Evolutionary conservation across 139 green algal genomes (phyloP), one percentile per base, ranked within the genome.

Genomic region (Chlamydomonas asymmetrica): DNA sequence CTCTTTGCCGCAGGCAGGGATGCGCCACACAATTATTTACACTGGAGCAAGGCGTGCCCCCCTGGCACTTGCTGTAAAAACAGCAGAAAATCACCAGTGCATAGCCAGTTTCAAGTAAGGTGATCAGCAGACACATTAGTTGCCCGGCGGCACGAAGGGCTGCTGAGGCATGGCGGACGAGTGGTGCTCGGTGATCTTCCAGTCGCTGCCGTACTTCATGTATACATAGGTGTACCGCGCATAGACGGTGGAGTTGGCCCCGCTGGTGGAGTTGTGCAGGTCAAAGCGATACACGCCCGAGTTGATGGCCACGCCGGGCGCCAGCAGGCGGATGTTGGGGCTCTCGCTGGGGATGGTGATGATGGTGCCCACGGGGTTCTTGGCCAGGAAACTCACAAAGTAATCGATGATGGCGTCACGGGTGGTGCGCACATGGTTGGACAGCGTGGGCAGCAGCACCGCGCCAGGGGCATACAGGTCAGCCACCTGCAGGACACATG

Each of bases 361-460:
- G 61, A 67, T 67, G 35, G 23, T 22, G 35, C 68, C 68, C 68
- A 52, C 10, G 37, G 69, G 69, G 35, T 75, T 32, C 32, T 57
- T 52, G 50, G 50, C 32, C 10, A 75, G 69, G 52, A 75, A 75
- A 27, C 8, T 2, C 20, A 66, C 56, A 35, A 75, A 75, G 52
- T 75, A 75, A 25, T 54, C 50, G 34, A 35, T 23, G 38, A 69
- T 69, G 27, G 49, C 38, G 23, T 37, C 63, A 6, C 23, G 63
- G 1, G 69, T 75, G 52, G 59, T 75, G 52, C 69, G 69, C 22
- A 66, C 35, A 6, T 34, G 38, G 69, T 75, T 61, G 27, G 69
- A 75, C 8, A 75, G 34, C n/a, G 69, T 75, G 34, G 69, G 69
- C 69, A 75, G 69, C 29, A 75, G 69, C 7, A 75, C 69, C 23